Conservation (phyloP, 2,329 filamentous ascomycete genomes). For the Aplosporella prunicola region DNA sequence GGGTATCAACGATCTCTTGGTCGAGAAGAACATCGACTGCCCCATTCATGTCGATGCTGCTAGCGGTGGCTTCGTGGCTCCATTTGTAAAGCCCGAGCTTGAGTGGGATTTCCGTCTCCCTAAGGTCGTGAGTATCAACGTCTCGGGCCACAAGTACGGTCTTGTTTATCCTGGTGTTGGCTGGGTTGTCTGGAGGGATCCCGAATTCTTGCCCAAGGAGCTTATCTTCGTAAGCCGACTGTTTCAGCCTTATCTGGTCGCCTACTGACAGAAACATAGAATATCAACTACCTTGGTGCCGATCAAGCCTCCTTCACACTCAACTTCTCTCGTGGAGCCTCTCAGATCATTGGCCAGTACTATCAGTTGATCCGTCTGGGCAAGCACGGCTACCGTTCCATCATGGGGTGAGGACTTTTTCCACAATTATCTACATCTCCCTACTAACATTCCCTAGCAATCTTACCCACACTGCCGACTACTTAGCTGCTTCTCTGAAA, state of each 20-base stretch:
- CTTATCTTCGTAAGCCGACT: too few relatives aligned
- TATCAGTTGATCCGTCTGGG: slow-evolving; percentile 94
- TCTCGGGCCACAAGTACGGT: slow-evolving; percentile 69
- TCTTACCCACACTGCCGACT: slow-evolving; percentile 80
- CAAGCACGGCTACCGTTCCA: slow-evolving; percentile 81
- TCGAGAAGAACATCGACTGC: slow-evolving; percentile 64
- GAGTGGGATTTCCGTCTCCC: slow-evolving; percentile 88
- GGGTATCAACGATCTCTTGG: slow-evolving; percentile 76
- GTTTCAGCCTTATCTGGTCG: too few relatives aligned
- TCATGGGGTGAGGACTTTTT: slow-evolving; percentile 55
- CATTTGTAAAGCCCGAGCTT: slow-evolving; percentile 75
- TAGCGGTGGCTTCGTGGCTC: slow-evolving; percentile 84
- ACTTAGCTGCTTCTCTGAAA: slow-evolving; percentile 65
- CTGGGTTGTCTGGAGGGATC: slow-evolving; percentile 82
- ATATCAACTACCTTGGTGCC: slow-evolving; percentile 96
- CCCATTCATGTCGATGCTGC: slow-evolving; percentile 93
- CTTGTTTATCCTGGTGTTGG: slow-evolving; percentile 81
- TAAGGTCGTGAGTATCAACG: slow-evolving; percentile 87
- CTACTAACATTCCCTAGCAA: slow-evolving; percentile 41
- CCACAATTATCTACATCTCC: background rate
- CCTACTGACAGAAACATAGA: too few relatives aligned
- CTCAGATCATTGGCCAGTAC: slow-evolving; percentile 92
- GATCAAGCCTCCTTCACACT: slow-evolving; percentile 94
- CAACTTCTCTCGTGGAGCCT: slow-evolving; percentile 94
- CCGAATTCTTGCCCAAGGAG: slow-evolving; percentile 77